Evolutionary conservation across 2,329 filamentous ascomycete genomes (phyloP).

Genomic region (Plectosphaerella plurivora): DNA sequence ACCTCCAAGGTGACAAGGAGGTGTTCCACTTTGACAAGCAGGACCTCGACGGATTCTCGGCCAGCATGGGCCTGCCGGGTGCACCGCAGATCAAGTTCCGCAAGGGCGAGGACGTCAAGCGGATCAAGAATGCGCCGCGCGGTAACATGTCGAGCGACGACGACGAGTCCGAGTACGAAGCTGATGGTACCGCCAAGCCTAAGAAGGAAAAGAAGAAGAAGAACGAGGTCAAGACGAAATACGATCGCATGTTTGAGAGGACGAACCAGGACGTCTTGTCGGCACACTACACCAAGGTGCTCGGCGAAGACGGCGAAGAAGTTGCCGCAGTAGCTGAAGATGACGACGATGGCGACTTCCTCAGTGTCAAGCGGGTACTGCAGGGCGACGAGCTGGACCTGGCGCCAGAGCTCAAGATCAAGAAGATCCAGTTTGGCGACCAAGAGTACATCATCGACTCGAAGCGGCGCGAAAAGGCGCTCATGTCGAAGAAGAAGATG

Average conservation of each 20-base stretch:
- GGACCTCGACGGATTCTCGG: slow-evolving; percentile 79
- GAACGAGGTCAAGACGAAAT: slow-evolving; percentile 80
- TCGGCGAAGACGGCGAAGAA: slow-evolving; percentile 54
- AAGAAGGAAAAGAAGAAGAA: slow-evolving; percentile 58
- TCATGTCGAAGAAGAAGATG: slow-evolving; percentile 91
- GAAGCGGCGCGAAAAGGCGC: slow-evolving; percentile 90
- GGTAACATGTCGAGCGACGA: slow-evolving; percentile 61
- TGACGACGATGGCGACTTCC: slow-evolving; percentile 74
- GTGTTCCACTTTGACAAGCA: slow-evolving; percentile 82
- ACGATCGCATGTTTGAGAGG: slow-evolving; percentile 96
- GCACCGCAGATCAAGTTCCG: slow-evolving; percentile 90
- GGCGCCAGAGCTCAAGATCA: slow-evolving; percentile 43
- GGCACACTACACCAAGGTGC: slow-evolving; percentile 87
- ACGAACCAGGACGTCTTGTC: slow-evolving; percentile 94
- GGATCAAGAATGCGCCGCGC: slow-evolving; percentile 79
- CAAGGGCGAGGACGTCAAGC: slow-evolving; percentile 83
- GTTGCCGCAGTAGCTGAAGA: slow-evolving; percentile 28
- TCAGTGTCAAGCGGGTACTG: slow-evolving; percentile 85
- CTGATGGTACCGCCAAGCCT: slow-evolving; percentile 30
- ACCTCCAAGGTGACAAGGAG: slow-evolving; percentile 87
- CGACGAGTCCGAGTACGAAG: slow-evolving; percentile 49
- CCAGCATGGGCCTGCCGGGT: slow-evolving; percentile 82
- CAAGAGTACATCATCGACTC: slow-evolving; percentile 83
- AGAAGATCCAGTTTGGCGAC: slow-evolving; percentile 57
- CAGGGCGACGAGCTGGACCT: slow-evolving; percentile 61